Conservation (phyloP, 2,329 filamentous ascomycete species). For the Cordyceps sp. region DNA sequence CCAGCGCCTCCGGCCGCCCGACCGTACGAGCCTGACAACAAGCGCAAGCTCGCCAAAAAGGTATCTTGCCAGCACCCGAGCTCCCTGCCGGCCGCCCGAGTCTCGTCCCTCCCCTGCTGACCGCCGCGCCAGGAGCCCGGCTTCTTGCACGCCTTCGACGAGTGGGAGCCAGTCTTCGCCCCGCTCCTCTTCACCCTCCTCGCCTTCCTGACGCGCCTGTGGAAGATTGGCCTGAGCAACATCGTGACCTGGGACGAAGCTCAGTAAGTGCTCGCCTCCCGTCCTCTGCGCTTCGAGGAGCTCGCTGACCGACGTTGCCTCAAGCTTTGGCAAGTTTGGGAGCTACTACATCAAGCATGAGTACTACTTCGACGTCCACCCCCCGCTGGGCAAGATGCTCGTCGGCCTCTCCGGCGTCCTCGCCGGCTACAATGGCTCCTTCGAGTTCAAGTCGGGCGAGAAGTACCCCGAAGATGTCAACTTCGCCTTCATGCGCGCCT, state of each 20-base stretch:
- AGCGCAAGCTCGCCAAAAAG: conserved; percentile 42
- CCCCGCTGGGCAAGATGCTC: conserved; percentile 94
- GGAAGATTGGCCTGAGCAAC: conserved; percentile 51
- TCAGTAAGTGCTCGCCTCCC: conserved; percentile 37
- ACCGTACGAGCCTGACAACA: conserved; percentile 33
- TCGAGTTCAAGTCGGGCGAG: conserved; percentile 98
- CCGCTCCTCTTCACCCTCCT: conserved; percentile 43
- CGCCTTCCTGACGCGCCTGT: conserved; percentile 50
- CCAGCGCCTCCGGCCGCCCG: conserved; percentile 15
- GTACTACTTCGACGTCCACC: conserved; percentile 90
- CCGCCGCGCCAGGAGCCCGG: conserved; percentile 29
- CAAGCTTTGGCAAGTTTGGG: conserved; percentile 87
- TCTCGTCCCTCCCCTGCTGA: conserved; percentile 3
- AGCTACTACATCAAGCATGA: conserved; percentile 98
- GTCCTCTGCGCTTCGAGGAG: background rate
- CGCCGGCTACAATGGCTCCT: conserved; percentile 95
- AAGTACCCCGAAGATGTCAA: conserved; percentile 86
- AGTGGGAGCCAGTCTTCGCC: conserved; percentile 46
- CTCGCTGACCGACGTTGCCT: conserved; percentile 2
- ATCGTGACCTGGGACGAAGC: conserved; percentile 55
- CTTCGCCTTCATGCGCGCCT: conserved; percentile 96
- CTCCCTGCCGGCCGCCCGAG: background rate
- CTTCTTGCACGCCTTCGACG: conserved; percentile 42
- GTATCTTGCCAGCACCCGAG: conserved; percentile 16
- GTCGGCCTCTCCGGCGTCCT: conserved; percentile 92